Percentiles rank a stretch among this genome's conserved stretches.
These are phyloP conservation scores for Rubroshorea leprosula DNA, from an alignment of 345 rosid species.

Conservation along the genomic window DNA sequence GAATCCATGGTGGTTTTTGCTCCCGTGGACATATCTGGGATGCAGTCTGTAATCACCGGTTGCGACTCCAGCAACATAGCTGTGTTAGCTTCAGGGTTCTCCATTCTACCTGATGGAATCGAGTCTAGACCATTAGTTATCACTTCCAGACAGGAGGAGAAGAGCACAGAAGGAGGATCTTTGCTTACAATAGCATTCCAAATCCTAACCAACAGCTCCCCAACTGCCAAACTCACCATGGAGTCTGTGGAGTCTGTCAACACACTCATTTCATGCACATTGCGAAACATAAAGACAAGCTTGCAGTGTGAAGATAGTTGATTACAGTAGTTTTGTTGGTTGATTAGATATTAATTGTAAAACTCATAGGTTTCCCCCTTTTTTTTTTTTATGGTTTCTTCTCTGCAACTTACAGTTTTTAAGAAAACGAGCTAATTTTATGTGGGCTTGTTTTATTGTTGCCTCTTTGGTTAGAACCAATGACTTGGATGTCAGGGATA, in stretches of 20 bases:
- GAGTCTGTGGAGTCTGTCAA: slow-evolving; percentile 84
- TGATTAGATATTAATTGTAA: slow-evolving; percentile 26
- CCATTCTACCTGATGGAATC: slow-evolving; percentile 80
- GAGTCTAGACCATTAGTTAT: slow-evolving; percentile 87
- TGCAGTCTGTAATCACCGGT: slow-evolving; percentile 82
- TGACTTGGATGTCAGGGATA: slow-evolving; percentile 5
- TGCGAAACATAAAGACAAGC: slow-evolving; percentile 70
- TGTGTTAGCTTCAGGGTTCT: slow-evolving; percentile 85
- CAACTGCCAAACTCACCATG: slow-evolving; percentile 55
- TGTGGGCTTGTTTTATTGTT: slow-evolving; percentile 24
- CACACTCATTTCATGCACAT: slow-evolving; percentile 69
- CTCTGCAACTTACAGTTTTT: slow-evolving; percentile 8
- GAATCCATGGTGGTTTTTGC: slow-evolving; percentile 87
- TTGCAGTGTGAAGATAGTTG: slow-evolving; percentile 80
- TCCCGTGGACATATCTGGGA: slow-evolving; percentile 65
- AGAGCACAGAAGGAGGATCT: slow-evolving; percentile 77
- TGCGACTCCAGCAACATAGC: slow-evolving; percentile 89
- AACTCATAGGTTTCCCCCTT: slow-evolving; percentile 26
- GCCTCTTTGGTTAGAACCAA: slow-evolving; percentile 14
- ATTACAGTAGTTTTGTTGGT: slow-evolving; percentile 13
- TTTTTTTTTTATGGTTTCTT: no score
- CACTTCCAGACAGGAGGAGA: slow-evolving; percentile 75
- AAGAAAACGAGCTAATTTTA: slow-evolving; percentile 11
- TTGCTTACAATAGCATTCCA: slow-evolving; percentile 83
- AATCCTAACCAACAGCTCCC: slow-evolving; percentile 57